Evolutionary conservation across 129 eudicot species (phyloP), one percentile per base, ranked within the genome.

Genomic region (Calendula officinalis): DNA sequence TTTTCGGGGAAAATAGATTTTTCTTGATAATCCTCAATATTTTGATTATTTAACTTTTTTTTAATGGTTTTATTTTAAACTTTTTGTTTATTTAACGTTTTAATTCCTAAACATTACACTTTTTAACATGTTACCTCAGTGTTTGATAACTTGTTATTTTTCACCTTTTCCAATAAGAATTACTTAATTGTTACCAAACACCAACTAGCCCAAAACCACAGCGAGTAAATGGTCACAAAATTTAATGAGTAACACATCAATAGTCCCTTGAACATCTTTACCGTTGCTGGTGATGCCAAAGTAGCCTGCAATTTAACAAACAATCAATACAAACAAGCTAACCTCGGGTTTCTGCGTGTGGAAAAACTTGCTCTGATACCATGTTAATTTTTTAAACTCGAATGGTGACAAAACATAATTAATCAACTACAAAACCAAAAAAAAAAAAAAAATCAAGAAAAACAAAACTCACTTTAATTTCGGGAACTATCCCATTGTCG

Each of bases 221-320:
- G 66, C 43, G 96, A 77, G 82, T 84, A 84, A 78, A 84, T 84
- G 38, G 96, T 88, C 12, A 84, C 10, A 17, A 77, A 77, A 48
- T 84, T 82, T 33, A 84, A 83, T 6, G 60, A 12, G 61, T 82
- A 88, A 63, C 96, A 88, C 78, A 88, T 43, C 36, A 70, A 7
- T 10, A 88, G 87, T 48, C 89, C 92, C 70, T 84, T 88, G 61
- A 84, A 64, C 96, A 88, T 82, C 80, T 88, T 88, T 39, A 92
- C 96, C 0, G 86, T 69, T 15, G 75, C 86, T 3, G 96, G 92
- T 30, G 92, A 86, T 33, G 96, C 92, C 68, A 88, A 75, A 62
- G 92, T 88, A 45, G 96, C 96, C 62, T 56, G 27, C n/a, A 56
- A 56, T 35, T 13, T 27, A 35, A 56, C 22, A 5, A 56, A 56